phyloP scores from a whole-genome alignment of 1,284 basidiomycete species.

The Puccinia triticina region DNA sequence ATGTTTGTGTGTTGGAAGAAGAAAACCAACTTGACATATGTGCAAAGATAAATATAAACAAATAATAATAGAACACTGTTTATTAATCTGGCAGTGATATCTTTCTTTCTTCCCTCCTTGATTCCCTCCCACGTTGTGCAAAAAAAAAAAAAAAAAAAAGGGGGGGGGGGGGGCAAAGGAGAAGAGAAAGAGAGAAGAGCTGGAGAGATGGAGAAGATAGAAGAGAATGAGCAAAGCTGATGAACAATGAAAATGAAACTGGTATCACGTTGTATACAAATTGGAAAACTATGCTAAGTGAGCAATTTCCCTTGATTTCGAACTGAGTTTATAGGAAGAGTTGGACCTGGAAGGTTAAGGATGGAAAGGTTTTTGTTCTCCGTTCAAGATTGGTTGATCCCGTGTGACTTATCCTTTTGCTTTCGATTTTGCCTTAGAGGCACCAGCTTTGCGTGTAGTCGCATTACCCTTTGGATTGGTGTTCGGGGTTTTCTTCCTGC shows the following conservation, averaged over 20 bases:
- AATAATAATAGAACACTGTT: neutral
- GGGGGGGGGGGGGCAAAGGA: neutral
- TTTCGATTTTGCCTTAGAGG: conserved; percentile 35
- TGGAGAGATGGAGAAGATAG: neutral
- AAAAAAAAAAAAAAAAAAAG: conserved; percentile 5
- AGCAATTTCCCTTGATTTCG: conserved; percentile 27
- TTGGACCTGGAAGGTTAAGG: neutral
- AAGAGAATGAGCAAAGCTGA: neutral
- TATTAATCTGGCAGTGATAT: no score
- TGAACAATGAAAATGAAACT: neutral
- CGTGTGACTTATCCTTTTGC: conserved; percentile 7
- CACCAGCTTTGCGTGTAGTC: conserved; percentile 7
- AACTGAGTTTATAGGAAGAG: neutral
- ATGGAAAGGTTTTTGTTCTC: neutral
- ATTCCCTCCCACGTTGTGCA: neutral
- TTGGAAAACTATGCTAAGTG: conserved; percentile 27
- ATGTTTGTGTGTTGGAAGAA: no score
- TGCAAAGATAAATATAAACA: neutral
- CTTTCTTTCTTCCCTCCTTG: no score
- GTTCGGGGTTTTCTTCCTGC: conserved; percentile 8
- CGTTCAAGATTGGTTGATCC: neutral
- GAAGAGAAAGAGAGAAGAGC: neutral
- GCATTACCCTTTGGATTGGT: neutral
- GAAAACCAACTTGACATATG: no score
- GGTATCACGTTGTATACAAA: conserved; percentile 31